Evolutionary conservation across 257 asterid genomes (phyloP).

Genomic region (Primulina tabacum): DNA sequence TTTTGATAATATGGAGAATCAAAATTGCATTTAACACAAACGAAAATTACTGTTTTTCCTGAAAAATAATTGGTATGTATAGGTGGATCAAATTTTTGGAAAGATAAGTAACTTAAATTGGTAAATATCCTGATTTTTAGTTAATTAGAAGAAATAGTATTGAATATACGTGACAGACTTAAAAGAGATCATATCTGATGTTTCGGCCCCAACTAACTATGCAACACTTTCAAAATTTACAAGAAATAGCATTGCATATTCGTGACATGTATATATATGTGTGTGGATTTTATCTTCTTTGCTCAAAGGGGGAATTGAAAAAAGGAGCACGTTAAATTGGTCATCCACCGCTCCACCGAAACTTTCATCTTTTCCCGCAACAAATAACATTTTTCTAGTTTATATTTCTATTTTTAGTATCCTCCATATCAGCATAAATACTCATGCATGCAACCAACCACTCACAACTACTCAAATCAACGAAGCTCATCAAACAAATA

Average conservation of each 20-base stretch:
- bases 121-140: no score
- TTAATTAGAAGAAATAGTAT: no score
- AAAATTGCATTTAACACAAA: no score
- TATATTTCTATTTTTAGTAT: conserved; percentile 35
- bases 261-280: no score
- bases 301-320: not conserved
- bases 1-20: no score
- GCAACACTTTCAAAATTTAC: not conserved
- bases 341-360: conserved; percentile 36
- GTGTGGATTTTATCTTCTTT: no score
- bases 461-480: conserved; percentile 12
- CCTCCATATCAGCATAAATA: conserved; percentile 39
- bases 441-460: conserved; percentile 21
- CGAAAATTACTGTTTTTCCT: no score
- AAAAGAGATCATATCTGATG: not conserved
- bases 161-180: no score
- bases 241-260: no score
- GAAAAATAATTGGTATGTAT: no score
- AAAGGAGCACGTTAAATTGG: not conserved
- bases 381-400: conserved; percentile 23
- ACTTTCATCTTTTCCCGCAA: conserved; percentile 24
- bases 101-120: no score
- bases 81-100: no score
- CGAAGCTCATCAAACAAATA: not conserved
- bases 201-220: not conserved